These are phyloP conservation scores for Besnoitia besnoiti DNA, from an alignment of 169 alveolate genomes.

Conservation along the genomic window DNA sequence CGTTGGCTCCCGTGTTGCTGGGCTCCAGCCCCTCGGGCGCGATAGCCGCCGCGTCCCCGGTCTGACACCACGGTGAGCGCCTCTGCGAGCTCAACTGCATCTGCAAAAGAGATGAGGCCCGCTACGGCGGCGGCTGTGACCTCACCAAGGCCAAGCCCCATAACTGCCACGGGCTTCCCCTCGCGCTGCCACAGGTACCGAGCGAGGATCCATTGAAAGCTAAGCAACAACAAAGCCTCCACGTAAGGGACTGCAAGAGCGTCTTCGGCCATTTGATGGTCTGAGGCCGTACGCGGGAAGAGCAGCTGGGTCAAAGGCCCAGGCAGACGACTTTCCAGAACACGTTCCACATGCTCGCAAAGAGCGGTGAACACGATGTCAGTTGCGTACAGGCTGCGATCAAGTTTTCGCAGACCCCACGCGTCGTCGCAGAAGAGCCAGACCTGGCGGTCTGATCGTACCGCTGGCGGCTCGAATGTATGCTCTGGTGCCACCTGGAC, in stretches of 20 bases:
- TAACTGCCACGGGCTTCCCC: slow-evolving; percentile 70
- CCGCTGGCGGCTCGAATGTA: too few relatives aligned
- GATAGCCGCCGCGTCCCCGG: too few relatives aligned
- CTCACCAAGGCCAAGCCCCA: slow-evolving; percentile 79
- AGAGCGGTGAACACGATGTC: neutral
- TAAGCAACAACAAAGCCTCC: neutral
- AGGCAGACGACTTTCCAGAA: neutral
- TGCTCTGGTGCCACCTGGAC: neutral
- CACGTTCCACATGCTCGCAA: neutral
- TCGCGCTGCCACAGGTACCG: neutral
- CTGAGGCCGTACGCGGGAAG: neutral
- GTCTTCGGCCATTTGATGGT: neutral
- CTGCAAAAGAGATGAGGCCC: slow-evolving; percentile 70
- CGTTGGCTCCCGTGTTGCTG: neutral
- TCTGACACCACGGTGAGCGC: neutral
- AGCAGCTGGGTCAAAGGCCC: neutral
- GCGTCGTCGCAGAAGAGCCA: slow-evolving; percentile 2
- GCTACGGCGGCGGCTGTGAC: slow-evolving; percentile 78
- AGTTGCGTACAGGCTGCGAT: neutral
- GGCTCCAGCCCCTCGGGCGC: too few relatives aligned
- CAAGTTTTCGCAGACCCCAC: neutral
- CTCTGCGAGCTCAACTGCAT: slow-evolving; percentile 42
- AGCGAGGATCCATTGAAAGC: neutral
- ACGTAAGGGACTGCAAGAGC: neutral
- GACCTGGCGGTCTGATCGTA: neutral